phyloP scores from a whole-genome alignment of 805 yeast species.

The Phaffomyces antillensis region DNA sequence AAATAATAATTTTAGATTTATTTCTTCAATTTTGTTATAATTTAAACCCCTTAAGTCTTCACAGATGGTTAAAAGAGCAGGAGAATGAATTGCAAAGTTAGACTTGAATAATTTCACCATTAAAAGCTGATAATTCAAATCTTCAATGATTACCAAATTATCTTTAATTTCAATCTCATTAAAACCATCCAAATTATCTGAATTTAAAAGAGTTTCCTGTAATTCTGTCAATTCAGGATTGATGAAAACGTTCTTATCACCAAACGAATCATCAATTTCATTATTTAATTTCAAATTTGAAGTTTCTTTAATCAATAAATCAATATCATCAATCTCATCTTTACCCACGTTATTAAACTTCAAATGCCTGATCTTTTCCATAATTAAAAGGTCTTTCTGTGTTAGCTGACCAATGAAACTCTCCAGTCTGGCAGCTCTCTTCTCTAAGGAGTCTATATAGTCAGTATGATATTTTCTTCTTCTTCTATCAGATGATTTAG shows the following conservation, averaged over 20 bases:
- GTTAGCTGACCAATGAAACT: constrained; percentile 19
- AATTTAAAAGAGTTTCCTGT: not conserved
- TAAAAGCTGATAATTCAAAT: constrained; percentile 5
- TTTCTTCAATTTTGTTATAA: constrained; percentile 11
- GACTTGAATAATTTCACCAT: constrained; percentile 7
- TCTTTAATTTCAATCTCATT: constrained; percentile 3
- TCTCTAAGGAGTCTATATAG: constrained; percentile 24
- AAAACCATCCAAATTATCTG: not conserved
- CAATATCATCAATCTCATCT: not conserved
- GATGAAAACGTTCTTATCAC: not conserved
- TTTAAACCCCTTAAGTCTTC: constrained; percentile 11
- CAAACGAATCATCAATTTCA: not conserved
- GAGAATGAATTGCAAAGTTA: constrained; percentile 12
- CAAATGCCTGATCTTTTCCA: not conserved
- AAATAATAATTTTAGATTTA: constrained; percentile 21
- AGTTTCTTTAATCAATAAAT: not conserved
- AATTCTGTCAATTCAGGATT: constrained; percentile 5
- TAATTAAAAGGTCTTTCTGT: constrained; percentile 16
- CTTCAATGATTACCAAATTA: constrained; percentile 2
- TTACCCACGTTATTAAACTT: not conserved
- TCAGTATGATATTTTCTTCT: constrained; percentile 29
- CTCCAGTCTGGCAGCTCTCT: constrained; percentile 15
- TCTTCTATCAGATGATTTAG: constrained; percentile 19
- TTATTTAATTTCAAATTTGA: not conserved
- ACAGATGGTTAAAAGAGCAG: constrained; percentile 12